A percentile compares a stretch with the other conserved stretches of the same genome.
These are phyloP conservation scores for Apophysomyces ossiformis DNA, from an alignment of 371 early-diverging fungal genomes.

Conservation along the genomic window DNA sequence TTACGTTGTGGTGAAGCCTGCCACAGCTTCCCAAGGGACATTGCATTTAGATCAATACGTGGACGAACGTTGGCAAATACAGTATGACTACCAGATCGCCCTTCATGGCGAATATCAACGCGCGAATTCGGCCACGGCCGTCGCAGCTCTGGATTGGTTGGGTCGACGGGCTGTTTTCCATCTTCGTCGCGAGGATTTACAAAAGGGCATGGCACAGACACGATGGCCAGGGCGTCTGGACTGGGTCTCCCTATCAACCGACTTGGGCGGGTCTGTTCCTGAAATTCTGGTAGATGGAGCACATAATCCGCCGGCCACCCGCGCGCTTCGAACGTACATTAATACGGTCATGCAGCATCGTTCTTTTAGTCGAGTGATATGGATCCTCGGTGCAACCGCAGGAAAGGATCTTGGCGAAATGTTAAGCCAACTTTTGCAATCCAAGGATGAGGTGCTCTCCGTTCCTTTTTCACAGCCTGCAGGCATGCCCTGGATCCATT, in stretches of 20 bases:
- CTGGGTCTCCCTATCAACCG: constrained; percentile 44
- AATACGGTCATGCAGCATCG: constrained; percentile 39
- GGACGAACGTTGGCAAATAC: constrained; percentile 8
- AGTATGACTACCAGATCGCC: constrained; percentile 43
- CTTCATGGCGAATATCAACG: constrained; percentile 82
- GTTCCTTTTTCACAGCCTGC: constrained; percentile 78
- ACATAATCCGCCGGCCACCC: constrained; percentile 82
- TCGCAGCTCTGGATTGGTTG: constrained; percentile 67
- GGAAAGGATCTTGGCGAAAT: constrained; percentile 73
- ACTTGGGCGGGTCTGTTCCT: constrained; percentile 19
- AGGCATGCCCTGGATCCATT: constrained; percentile 89
- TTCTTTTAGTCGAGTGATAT: constrained; percentile 49
- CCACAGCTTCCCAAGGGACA: constrained; percentile 8
- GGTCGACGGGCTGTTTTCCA: constrained; percentile 13
- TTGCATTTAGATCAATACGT: background rate
- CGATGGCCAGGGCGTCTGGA: constrained; percentile 89
- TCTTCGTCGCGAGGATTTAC: constrained; percentile 52
- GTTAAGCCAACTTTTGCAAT: constrained; percentile 55
- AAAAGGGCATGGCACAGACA: constrained; percentile 60
- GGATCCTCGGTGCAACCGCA: constrained; percentile 79
- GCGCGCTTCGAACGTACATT: constrained; percentile 66
- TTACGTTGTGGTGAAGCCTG: constrained; percentile 24
- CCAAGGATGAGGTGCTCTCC: constrained; percentile 64
- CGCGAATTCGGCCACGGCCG: constrained; percentile 77
- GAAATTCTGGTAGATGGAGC: constrained; percentile 85